Evolutionary conservation across 345 rosid species (phyloP).

Genomic region (Noccaea caerulescens): DNA sequence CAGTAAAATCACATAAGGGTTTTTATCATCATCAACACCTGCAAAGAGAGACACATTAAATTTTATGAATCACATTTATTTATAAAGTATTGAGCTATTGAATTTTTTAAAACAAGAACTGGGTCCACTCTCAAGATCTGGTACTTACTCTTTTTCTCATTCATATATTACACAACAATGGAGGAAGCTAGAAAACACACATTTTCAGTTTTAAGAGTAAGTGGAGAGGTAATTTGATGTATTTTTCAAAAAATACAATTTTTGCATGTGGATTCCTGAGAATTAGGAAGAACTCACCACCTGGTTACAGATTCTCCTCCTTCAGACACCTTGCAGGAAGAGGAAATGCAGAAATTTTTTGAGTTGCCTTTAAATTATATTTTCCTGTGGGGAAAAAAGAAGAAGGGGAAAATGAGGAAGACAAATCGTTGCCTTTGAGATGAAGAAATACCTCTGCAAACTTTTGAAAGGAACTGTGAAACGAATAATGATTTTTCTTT

Average conservation of each 20-base stretch:
- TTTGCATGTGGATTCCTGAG: conserved; percentile 41
- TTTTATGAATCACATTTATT: conserved; percentile 28
- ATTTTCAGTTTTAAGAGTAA: neutral
- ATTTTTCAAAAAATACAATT: neutral
- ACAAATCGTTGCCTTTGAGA: conserved; percentile 42
- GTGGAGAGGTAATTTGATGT: neutral
- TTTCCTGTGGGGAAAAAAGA: conserved; percentile 13
- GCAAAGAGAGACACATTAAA: conserved; percentile 36
- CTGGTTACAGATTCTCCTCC: conserved; percentile 18
- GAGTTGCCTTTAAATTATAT: neutral
- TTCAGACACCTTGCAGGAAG: conserved; percentile 38
- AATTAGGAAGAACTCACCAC: conserved; percentile 35
- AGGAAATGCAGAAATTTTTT: conserved; percentile 13
- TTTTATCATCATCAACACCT: conserved; percentile 22
- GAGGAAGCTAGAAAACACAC: neutral
- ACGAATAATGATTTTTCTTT: conserved; percentile 23
- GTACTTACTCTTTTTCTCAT: conserved; percentile 2
- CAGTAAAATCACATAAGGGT: conserved; percentile 26
- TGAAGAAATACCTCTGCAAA: conserved; percentile 46
- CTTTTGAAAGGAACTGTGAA: conserved; percentile 40
- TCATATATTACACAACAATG: conserved; percentile 6
- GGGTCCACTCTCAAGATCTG: conserved; percentile 33
- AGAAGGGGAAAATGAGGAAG: conserved; percentile 23
- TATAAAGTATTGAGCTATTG: neutral
- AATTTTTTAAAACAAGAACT: conserved; percentile 13